Evolutionary conservation across 1,284 basidiomycete species (phyloP), one percentile per base, ranked within the genome.

Genomic region (Polyporus tsugae): DNA sequence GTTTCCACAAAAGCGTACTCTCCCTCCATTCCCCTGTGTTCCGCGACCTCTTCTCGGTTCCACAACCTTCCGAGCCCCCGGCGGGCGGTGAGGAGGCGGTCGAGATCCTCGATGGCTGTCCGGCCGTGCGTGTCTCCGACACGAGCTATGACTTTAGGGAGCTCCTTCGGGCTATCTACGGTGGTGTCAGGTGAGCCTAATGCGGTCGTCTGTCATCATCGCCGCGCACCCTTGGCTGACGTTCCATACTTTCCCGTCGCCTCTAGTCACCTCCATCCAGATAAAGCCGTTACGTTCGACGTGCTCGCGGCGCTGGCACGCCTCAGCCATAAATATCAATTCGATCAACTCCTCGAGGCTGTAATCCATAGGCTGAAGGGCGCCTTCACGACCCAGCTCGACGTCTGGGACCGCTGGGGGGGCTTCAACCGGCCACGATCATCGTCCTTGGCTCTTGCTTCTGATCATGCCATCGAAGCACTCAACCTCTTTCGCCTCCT

Each of bases 121-220:
- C 69, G 1, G 55, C 65, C n/a, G 65, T 70, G 25, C 69, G 63
- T 15, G 33, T 65, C 5, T 52, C 63, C 2, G 69, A 70, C 52
- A 66, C 69, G 10, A 9, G 25, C 36, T 58, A 70, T n/a, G 69
- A 70, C 44, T 62, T 67, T 29, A 44, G 46, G 39, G 46, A 70
- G 39, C 59, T 70, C 15, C 58, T 67, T 17, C 60, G 44, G 4
- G 69, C 39, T 15, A 19, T 67, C 2, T 65, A 64, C 44, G 65
- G 65, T 36, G 67, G 67, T 5, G 25, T 55, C 7, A 52, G n/a
- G 60, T 62, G 17, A 22, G 44, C 6, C 19, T 11, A 41, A 1
- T 15, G 39, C n/a, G n/a, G n/a, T 15, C 17, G 39, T 41, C 5
- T 15, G 39, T 41, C 4, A 2, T 41, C 39, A 2, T 29, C 29